Percentiles rank a stretch among this genome's conserved stretches.
Conservation (phyloP, 495 filamentous ascomycete species). For the Elasticomyces elasticus region DNA sequence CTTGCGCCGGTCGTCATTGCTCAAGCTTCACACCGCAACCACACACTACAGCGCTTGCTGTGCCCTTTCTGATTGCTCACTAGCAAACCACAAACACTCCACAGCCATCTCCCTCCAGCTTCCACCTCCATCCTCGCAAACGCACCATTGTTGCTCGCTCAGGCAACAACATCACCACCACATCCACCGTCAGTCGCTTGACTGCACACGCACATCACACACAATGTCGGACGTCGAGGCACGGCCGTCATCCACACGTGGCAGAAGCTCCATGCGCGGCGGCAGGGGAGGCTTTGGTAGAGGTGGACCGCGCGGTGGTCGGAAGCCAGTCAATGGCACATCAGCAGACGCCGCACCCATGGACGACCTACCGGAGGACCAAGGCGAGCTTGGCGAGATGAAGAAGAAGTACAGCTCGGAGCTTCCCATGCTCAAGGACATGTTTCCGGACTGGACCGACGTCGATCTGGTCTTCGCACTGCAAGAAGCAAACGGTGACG, state of each 20-base stretch:
- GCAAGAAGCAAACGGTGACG: conserved; percentile 82
- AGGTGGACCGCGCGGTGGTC: conserved; percentile 48
- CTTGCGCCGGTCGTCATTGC: neutral
- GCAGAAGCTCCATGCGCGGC: conserved; percentile 71
- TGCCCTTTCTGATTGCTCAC: neutral
- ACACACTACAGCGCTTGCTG: neutral
- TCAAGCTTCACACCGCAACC: neutral
- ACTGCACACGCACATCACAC: conserved; percentile 13
- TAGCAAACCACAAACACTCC: neutral
- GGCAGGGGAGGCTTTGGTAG: conserved; percentile 74
- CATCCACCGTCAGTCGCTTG: neutral
- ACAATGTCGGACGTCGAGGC: conserved; percentile 90
- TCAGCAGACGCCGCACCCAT: conserved; percentile 45
- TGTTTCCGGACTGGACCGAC: conserved; percentile 87
- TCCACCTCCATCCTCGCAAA: neutral
- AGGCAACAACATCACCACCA: conserved; percentile 1
- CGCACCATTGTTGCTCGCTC: neutral
- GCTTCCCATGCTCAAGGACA: conserved; percentile 68
- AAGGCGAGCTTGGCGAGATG: conserved; percentile 81
- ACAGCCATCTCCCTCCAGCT: neutral
- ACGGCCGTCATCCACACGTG: conserved; percentile 64
- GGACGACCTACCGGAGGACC: conserved; percentile 57
- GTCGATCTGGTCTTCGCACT: conserved; percentile 86
- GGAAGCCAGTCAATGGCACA: conserved; percentile 56
- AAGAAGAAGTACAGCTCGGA: conserved; percentile 75